Conservation (phyloP, 768 basidiomycete genomes). For the Amanita inopinata region DNA sequence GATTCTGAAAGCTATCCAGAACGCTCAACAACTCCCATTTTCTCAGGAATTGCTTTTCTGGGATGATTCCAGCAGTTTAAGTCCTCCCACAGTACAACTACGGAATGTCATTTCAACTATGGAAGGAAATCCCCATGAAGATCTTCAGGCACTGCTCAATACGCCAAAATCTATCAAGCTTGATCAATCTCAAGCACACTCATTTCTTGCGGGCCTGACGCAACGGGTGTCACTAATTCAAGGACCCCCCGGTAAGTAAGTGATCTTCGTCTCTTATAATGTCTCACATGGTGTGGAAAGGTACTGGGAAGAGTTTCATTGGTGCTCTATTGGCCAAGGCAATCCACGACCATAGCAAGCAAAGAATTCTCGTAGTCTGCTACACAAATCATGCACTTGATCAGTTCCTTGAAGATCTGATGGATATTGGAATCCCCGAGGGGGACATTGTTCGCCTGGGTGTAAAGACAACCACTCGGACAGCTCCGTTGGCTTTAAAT, state of each 20-base stretch:
- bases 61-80: slow-evolving; percentile 21
- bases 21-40: slow-evolving; percentile 34
- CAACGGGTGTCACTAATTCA: slow-evolving; percentile 55
- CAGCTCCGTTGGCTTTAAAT: slow-evolving; percentile 34
- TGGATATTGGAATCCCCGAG: slow-evolving; percentile 46
- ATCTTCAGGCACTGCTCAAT: slow-evolving; percentile 30
- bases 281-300: slow-evolving; percentile 21
- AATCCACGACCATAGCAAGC: slow-evolving; percentile 35
- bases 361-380: slow-evolving; percentile 57
- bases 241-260: slow-evolving; percentile 53
- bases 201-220: slow-evolving; percentile 42
- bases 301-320: slow-evolving; percentile 69
- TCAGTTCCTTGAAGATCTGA: slow-evolving; percentile 54
- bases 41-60: slow-evolving; percentile 45
- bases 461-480: slow-evolving; percentile 37
- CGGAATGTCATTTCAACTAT: slow-evolving; percentile 18
- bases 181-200: slow-evolving; percentile 39
- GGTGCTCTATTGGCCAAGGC: slow-evolving; percentile 58
- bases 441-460: slow-evolving; percentile 45
- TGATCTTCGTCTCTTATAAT: neutral
- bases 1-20: slow-evolving; percentile 46
- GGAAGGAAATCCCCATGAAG: slow-evolving; percentile 21
- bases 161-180: slow-evolving; percentile 33
- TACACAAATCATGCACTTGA: slow-evolving; percentile 73
- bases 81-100: slow-evolving; percentile 5